Percentiles rank a stretch among this genome's conserved stretches.
Evolutionary conservation across 192 early-diverging fungal species (phyloP).

Genomic region (Mortierella claussenii): DNA sequence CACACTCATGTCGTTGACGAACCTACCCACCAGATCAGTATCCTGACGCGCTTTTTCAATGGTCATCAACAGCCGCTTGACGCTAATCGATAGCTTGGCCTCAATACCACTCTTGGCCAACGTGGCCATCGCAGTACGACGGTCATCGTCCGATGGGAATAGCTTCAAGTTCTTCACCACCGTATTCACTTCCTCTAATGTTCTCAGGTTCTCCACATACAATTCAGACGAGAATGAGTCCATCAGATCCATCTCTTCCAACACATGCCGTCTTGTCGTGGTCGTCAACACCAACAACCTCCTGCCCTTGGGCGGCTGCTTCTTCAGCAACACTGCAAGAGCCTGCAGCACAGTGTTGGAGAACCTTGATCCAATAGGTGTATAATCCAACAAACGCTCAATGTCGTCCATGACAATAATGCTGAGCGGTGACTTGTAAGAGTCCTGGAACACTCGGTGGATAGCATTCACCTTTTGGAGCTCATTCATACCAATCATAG

Average conservation of each 20-base stretch:
- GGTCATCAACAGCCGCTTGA: conserved; percentile 94
- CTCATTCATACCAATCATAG: conserved; percentile 93
- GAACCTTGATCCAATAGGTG: conserved; percentile 94
- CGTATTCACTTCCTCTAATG: conserved; percentile 73
- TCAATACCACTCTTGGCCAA: conserved; percentile 66
- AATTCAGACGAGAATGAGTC: conserved; percentile 89
- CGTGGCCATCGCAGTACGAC: conserved; percentile 59
- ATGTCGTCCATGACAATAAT: conserved; percentile 95
- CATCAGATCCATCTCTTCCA: conserved; percentile 88
- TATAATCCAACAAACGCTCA: conserved; percentile 93
- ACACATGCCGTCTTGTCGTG: conserved; percentile 79
- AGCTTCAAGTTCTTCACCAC: conserved; percentile 77
- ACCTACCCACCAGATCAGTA: conserved; percentile 78
- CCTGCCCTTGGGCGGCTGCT: conserved; percentile 85
- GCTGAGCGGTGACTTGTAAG: conserved; percentile 95
- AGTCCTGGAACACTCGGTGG: conserved; percentile 95
- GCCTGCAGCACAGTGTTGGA: conserved; percentile 95
- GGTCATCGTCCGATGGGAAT: conserved; percentile 75
- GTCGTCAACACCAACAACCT: conserved; percentile 93
- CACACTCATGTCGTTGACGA: conserved; percentile 67
- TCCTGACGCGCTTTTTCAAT: conserved; percentile 94
- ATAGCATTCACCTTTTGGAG: conserved; percentile 85
- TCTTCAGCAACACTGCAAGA: conserved; percentile 92
- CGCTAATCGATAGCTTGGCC: conserved; percentile 75
- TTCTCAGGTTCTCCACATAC: conserved; percentile 82